Evolutionary conservation across 2,329 filamentous ascomycete genomes (phyloP).

Genomic region (Trichoderma endophyticum): DNA sequence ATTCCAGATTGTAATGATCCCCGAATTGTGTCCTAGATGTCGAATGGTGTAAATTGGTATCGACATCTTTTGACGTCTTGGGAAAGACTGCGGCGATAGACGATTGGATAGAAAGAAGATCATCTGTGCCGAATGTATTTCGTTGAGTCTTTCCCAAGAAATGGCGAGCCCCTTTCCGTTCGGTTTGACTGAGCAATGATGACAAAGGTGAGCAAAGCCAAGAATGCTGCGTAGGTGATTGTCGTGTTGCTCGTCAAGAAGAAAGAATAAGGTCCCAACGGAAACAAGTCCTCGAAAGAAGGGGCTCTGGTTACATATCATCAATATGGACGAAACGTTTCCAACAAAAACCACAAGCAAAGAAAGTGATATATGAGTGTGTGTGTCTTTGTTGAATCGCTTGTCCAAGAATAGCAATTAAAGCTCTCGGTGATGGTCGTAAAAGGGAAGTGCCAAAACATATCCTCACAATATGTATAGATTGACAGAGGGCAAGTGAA

Average conservation of each 20-base stretch:
- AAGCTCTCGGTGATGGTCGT: background rate
- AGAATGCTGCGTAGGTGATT: background rate
- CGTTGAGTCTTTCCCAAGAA: background rate
- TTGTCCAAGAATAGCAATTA: slow-evolving; percentile 10
- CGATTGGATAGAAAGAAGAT: background rate
- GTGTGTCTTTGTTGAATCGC: background rate
- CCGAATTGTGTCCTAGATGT: background rate
- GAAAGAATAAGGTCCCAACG: background rate
- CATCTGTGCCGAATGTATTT: background rate
- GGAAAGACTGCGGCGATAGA: background rate
- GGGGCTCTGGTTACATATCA: slow-evolving; percentile 3
- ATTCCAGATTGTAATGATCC: slow-evolving; percentile 1
- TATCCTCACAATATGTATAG: slow-evolving; percentile 12
- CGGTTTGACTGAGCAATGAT: background rate
- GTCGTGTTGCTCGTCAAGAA: background rate
- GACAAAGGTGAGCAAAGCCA: background rate
- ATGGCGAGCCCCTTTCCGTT: background rate
- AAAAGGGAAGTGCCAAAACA: background rate
- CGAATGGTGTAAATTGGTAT: background rate
- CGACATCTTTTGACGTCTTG: background rate
- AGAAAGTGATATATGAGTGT: background rate
- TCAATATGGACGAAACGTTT: background rate
- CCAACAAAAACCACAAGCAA: background rate
- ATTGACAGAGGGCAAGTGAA: background rate
- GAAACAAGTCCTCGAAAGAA: background rate